Evolutionary conservation across 768 basidiomycete genomes (phyloP).

Genomic region (Tricholoma hemisulphureum): DNA sequence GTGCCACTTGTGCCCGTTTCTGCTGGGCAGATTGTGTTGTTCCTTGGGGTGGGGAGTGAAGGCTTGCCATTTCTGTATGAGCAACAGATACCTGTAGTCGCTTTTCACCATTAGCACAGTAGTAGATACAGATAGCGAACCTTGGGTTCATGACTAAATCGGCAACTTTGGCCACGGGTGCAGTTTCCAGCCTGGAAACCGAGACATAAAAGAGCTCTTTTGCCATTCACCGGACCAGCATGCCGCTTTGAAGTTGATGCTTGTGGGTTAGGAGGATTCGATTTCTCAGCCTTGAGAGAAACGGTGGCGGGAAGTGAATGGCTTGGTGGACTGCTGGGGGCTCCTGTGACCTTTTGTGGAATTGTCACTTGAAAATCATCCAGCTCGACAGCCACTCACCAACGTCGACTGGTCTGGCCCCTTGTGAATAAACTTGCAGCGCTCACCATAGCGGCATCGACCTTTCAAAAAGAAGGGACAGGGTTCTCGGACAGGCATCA

Average conservation of each 20-base stretch:
- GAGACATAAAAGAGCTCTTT: background rate
- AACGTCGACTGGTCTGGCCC: background rate
- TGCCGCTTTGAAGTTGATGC: too few species aligned
- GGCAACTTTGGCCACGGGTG: background rate
- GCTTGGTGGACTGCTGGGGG: too few species aligned
- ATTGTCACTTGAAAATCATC: too few species aligned
- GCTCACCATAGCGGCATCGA: background rate
- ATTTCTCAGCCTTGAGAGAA: too few species aligned
- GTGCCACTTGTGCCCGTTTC: slow-evolving; percentile 11
- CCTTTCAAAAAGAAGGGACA: slow-evolving; percentile 2
- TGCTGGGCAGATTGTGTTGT: background rate
- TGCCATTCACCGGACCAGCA: background rate
- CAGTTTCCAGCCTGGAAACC: background rate
- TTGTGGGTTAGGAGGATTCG: too few species aligned
- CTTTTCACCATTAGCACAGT: background rate
- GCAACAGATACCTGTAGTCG: background rate
- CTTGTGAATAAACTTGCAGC: slow-evolving; percentile 6
- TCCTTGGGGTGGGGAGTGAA: background rate
- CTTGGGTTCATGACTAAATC: background rate
- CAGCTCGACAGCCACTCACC: background rate
- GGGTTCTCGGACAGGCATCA: background rate
- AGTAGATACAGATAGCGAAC: background rate
- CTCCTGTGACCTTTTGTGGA: too few species aligned
- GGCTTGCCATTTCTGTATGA: background rate
- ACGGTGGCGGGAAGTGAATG: too few species aligned